phyloP scores from a whole-genome alignment of 805 yeast species.

The Suhomyces prunicola region DNA sequence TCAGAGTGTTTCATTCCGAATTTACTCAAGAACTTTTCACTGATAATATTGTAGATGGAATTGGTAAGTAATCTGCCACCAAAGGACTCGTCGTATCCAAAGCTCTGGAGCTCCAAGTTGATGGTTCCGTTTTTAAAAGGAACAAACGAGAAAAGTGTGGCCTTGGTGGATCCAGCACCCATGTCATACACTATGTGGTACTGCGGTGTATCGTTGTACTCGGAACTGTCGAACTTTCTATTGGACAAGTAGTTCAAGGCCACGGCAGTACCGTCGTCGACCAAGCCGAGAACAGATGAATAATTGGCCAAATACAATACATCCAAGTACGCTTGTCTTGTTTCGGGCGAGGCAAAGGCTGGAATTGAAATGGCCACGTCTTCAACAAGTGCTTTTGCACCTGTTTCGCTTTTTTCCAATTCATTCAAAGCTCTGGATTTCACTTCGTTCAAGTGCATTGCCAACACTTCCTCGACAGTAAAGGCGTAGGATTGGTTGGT shows the following conservation, averaged over 20 bases:
- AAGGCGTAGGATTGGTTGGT: constrained; percentile 28
- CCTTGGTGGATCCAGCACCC: constrained; percentile 90
- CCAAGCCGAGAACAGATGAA: constrained; percentile 56
- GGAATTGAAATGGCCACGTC: constrained; percentile 80
- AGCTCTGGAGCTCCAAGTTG: constrained; percentile 62
- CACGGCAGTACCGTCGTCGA: constrained; percentile 91
- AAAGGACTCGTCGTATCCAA: constrained; percentile 61
- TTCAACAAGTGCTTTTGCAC: constrained; percentile 46
- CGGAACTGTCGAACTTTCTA: constrained; percentile 36
- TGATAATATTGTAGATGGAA: constrained; percentile 57
- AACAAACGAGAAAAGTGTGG: constrained; percentile 71
- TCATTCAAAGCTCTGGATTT: constrained; percentile 60
- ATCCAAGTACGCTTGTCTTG: constrained; percentile 70
- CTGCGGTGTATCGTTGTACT: constrained; percentile 37
- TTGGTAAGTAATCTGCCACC: constrained; percentile 79
- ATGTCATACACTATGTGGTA: constrained; percentile 78
- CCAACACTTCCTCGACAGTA: constrained; percentile 73
- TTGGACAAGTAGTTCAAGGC: constrained; percentile 76
- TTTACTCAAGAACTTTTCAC: constrained; percentile 51
- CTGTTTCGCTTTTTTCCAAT: constrained; percentile 28
- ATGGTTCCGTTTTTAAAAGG: constrained; percentile 42
- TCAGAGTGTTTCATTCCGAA: constrained; percentile 38
- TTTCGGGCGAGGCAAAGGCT: constrained; percentile 58
- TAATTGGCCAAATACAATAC: constrained; percentile 69
- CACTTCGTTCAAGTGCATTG: constrained; percentile 74